These are phyloP conservation scores for Debaryomycetaceae sp. DNA, from an alignment of 1,139 yeast genomes.

Conservation along the genomic window DNA sequence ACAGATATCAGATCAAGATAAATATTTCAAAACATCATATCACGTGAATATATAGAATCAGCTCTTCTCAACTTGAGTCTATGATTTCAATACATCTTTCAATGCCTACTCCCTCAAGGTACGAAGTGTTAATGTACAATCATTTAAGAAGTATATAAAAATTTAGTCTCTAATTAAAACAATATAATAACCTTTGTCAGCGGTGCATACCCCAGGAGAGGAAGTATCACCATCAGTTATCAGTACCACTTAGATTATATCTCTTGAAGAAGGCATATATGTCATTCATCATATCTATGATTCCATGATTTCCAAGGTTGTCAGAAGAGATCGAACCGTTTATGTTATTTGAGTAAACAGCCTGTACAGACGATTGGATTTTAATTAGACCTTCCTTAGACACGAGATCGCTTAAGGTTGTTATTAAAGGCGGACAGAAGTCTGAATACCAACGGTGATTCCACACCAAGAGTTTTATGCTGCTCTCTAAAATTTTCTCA, in stretches of 20 bases:
- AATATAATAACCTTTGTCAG: not conserved
- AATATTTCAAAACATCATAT: slow-evolving; percentile 8
- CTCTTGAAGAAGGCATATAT: slow-evolving; percentile 47
- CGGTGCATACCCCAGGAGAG: not conserved
- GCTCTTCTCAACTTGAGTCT: not conserved
- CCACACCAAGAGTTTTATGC: slow-evolving; percentile 84
- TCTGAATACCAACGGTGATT: slow-evolving; percentile 97
- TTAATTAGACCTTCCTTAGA: slow-evolving; percentile 77
- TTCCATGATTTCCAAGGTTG: slow-evolving; percentile 49
- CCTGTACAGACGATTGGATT: slow-evolving; percentile 72
- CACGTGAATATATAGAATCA: slow-evolving; percentile 8
- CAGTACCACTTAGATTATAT: slow-evolving; percentile 42
- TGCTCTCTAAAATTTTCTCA: slow-evolving; percentile 62
- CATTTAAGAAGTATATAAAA: not conserved
- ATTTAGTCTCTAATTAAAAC: not conserved
- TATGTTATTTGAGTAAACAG: slow-evolving; percentile 52
- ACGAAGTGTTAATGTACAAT: not conserved
- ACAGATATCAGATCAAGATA: not conserved
- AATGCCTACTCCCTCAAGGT: too few relatives aligned
- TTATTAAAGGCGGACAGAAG: slow-evolving; percentile 66
- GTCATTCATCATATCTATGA: slow-evolving; percentile 56
- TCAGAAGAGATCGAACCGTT: slow-evolving; percentile 11
- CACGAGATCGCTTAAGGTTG: slow-evolving; percentile 56
- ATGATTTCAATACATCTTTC: not conserved
- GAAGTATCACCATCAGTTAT: slow-evolving; percentile 20